phyloP scores from a whole-genome alignment of 495 filamentous ascomycete genomes.

The Cairneyella variabilis region DNA sequence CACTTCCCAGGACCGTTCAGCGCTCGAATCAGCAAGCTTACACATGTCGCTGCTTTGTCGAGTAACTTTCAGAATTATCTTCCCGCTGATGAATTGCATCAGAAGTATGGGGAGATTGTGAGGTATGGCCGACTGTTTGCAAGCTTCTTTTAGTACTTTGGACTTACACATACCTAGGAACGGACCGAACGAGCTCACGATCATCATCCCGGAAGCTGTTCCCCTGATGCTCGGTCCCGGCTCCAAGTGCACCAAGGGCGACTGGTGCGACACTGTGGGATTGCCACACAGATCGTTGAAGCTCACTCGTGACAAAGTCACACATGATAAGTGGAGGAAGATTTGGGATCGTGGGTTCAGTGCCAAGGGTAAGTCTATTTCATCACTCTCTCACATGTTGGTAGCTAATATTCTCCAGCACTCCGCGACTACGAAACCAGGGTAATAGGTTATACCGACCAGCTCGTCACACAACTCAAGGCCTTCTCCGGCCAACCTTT shows the following conservation, averaged over 20 bases:
- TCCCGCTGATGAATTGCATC: conserved; percentile 31
- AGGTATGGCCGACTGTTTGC: not conserved
- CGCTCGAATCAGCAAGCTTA: conserved; percentile 4
- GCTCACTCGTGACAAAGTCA: conserved; percentile 30
- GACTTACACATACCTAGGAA: conserved; percentile 36
- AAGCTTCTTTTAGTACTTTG: not conserved
- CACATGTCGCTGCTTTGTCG: conserved; percentile 19
- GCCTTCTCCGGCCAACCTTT: conserved; percentile 13
- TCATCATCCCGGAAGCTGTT: conserved; percentile 30
- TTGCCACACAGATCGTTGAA: conserved; percentile 35
- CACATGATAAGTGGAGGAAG: conserved; percentile 31
- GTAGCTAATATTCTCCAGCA: conserved; percentile 3
- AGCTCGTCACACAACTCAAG: conserved; percentile 25
- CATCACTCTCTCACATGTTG: not conserved
- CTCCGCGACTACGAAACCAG: conserved; percentile 20
- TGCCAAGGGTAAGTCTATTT: conserved; percentile 11
- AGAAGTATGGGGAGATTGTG: conserved; percentile 38
- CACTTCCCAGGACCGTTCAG: conserved; percentile 41
- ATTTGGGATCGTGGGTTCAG: conserved; percentile 34
- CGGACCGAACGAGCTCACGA: conserved; percentile 35
- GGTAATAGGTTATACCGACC: conserved; percentile 26
- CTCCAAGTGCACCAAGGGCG: conserved; percentile 33
- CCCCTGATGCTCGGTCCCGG: conserved; percentile 28
- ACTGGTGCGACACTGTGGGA: conserved; percentile 41
- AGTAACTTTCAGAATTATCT: conserved; percentile 32